These are phyloP conservation scores for Jaapia argillacea DNA, from an alignment of 768 basidiomycete genomes.

Conservation along the genomic window DNA sequence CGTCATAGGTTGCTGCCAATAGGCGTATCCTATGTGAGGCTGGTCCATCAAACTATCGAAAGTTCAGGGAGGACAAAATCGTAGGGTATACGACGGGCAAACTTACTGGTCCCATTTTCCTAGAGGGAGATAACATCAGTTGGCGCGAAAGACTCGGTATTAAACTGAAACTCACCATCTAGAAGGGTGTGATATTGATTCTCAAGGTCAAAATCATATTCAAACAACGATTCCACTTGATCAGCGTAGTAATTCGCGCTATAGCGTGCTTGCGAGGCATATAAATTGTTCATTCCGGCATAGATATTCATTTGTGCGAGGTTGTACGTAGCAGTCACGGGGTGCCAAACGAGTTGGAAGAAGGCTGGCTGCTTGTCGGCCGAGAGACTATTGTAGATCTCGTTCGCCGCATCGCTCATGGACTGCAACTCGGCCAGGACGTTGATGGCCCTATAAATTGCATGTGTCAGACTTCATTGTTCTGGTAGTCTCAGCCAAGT, in stretches of 20 bases:
- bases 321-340: constrained; percentile 48
- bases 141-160: not conserved
- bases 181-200: constrained; percentile 48
- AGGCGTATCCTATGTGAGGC: constrained; percentile 55
- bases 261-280: constrained; percentile 52
- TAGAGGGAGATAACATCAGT: constrained; percentile 8
- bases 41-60: constrained; percentile 54
- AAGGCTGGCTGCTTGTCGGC: constrained; percentile 42
- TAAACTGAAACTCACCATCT: constrained; percentile 27
- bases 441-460: no score
- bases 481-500: no score
- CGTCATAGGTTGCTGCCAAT: constrained; percentile 66
- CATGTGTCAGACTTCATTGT: no score
- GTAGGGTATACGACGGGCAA: not conserved
- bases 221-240: constrained; percentile 45
- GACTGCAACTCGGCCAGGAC: constrained; percentile 31
- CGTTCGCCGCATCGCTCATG: constrained; percentile 37
- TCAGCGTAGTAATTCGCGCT: constrained; percentile 51
- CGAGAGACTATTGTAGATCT: constrained; percentile 44
- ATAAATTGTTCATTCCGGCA: constrained; percentile 50
- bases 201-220: constrained; percentile 52
- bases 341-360: constrained; percentile 62
- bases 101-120: constrained; percentile 60
- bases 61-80: not conserved
- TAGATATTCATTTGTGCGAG: constrained; percentile 47